These are phyloP conservation scores for Stemphylium lycopersici DNA, from an alignment of 2,329 filamentous ascomycete genomes.

Conservation along the genomic window DNA sequence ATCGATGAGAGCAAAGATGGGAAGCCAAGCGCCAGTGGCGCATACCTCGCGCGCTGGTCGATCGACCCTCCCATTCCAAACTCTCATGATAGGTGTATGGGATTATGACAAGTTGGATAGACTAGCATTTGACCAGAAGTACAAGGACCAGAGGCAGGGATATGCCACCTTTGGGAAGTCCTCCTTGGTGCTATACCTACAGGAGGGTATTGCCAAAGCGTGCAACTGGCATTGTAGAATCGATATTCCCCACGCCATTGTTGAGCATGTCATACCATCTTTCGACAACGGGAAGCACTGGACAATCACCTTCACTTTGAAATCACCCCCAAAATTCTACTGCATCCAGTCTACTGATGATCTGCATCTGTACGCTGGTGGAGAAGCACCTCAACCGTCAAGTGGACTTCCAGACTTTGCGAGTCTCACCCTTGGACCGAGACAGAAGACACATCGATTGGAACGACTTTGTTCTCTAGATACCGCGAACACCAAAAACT, in stretches of 20 bases:
- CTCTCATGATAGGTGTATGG: slow-evolving; percentile 51
- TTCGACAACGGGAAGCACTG: slow-evolving; percentile 22
- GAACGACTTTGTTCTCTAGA: slow-evolving; percentile 47
- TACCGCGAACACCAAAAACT: slow-evolving; percentile 46
- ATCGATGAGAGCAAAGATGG: slow-evolving; percentile 18
- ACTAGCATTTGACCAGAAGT: slow-evolving; percentile 52
- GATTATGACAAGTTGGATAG: slow-evolving; percentile 40
- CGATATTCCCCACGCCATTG: slow-evolving; percentile 52
- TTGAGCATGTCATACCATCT: slow-evolving; percentile 47
- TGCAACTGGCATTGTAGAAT: slow-evolving; percentile 41
- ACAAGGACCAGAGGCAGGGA: slow-evolving; percentile 50
- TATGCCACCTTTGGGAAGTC: slow-evolving; percentile 45
- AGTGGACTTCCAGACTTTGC: slow-evolving; percentile 1
- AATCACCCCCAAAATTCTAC: slow-evolving; percentile 50
- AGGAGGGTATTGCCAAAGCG: neutral
- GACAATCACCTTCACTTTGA: slow-evolving; percentile 47
- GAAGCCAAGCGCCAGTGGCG: slow-evolving; percentile 7
- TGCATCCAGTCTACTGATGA: slow-evolving; percentile 22
- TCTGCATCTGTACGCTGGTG: slow-evolving; percentile 27
- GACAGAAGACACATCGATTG: slow-evolving; percentile 16
- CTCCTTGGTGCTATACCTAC: slow-evolving; percentile 34
- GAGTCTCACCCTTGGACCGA: slow-evolving; percentile 8
- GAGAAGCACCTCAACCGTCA: slow-evolving; percentile 1
- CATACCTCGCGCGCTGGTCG: slow-evolving; percentile 17
- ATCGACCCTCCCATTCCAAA: slow-evolving; percentile 34